Evolutionary conservation across 1,139 yeast species (phyloP).

Genomic region (Blastobotrys raffinosifermentans): DNA sequence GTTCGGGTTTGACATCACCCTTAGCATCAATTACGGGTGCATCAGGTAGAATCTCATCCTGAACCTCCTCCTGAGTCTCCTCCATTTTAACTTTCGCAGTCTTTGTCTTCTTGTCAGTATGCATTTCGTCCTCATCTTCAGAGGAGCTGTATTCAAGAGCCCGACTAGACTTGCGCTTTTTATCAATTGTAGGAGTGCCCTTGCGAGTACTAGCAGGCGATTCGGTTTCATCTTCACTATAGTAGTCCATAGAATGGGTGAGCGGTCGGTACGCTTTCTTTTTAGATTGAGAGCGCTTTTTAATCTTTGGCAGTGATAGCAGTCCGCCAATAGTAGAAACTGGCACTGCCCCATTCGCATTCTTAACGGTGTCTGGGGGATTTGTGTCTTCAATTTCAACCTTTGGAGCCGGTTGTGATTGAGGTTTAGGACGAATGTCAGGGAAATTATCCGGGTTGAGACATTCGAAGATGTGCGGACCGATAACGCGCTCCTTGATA

Average conservation of each 20-base stretch:
- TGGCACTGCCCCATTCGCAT: too few species aligned
- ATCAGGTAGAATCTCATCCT: neutral
- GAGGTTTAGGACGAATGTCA: constrained; percentile 2
- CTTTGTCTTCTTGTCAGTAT: constrained; percentile 11
- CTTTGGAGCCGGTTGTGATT: constrained; percentile 9
- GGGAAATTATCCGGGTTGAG: constrained; percentile 56
- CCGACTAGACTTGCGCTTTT: constrained; percentile 6
- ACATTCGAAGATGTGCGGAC: constrained; percentile 60
- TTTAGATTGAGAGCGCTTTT: constrained; percentile 36
- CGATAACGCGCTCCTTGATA: constrained; percentile 66
- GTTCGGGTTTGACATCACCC: constrained; percentile 11
- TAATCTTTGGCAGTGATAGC: constrained; percentile 45
- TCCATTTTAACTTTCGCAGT: constrained; percentile 12
- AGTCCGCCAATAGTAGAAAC: too few species aligned
- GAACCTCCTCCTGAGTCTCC: neutral
- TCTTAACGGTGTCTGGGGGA: neutral
- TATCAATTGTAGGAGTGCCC: constrained; percentile 37
- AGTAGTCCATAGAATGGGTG: constrained; percentile 64
- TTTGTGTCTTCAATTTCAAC: neutral
- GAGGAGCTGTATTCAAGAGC: constrained; percentile 23
- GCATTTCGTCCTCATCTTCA: constrained; percentile 12
- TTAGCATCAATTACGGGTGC: neutral
- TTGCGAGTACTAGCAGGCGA: constrained; percentile 32
- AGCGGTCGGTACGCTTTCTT: constrained; percentile 44
- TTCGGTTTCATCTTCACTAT: constrained; percentile 43